A percentile compares a stretch with the other conserved stretches of the same genome.
Evolutionary conservation across 805 yeast genomes (phyloP).

Genomic region (Naumovozyma castellii): DNA sequence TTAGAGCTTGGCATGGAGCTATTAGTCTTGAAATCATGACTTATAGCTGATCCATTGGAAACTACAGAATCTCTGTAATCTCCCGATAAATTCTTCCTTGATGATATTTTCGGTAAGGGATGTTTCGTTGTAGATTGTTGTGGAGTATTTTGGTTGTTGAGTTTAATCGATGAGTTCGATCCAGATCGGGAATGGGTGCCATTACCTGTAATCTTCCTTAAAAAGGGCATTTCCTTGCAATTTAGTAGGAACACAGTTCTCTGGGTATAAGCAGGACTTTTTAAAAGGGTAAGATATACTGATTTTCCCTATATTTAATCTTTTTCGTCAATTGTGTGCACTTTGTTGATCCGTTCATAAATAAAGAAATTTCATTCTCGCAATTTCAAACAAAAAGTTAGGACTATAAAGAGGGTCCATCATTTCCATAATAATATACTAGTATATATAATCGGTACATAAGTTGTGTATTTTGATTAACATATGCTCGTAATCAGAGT

Average conservation of each 20-base stretch:
- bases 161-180: slow-evolving; percentile 17
- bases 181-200: slow-evolving; percentile 20
- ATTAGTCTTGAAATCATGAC: background rate
- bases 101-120: background rate
- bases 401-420: too few species aligned
- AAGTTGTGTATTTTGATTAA: too few species aligned
- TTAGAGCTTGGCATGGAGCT: background rate
- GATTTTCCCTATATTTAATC: too few species aligned
- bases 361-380: too few species aligned
- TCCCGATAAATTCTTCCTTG: background rate
- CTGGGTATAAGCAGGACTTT: too few species aligned
- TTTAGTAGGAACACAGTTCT: background rate
- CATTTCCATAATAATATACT: too few species aligned
- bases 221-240: slow-evolving; percentile 16
- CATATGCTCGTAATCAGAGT: too few species aligned
- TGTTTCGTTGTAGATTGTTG: slow-evolving; percentile 1
- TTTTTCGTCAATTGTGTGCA: too few species aligned
- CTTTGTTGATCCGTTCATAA: too few species aligned
- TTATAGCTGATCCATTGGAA: background rate
- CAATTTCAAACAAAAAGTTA: too few species aligned
- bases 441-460: too few species aligned
- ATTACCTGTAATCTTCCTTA: slow-evolving; percentile 18
- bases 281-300: too few species aligned
- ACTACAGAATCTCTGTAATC: background rate
- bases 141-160: slow-evolving; percentile 1